Percentiles rank a stretch among this genome's conserved stretches.
phyloP scores from a whole-genome alignment of 345 rosid species.

The Gossypium raimondii region DNA sequence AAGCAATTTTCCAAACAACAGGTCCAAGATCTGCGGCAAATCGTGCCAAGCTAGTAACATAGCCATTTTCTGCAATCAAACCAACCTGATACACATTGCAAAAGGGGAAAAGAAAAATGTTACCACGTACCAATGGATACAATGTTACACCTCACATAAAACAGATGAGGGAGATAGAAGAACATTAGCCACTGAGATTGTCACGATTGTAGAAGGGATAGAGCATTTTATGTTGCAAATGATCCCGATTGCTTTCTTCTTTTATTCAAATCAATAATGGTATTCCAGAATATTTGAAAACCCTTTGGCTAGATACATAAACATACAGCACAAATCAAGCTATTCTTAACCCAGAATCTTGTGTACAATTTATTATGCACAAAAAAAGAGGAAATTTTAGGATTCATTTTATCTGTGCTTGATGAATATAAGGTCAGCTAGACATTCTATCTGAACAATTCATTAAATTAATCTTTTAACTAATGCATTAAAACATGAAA shows the following conservation, averaged over 20 bases:
- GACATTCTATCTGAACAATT: neutral
- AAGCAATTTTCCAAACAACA: constrained; percentile 65
- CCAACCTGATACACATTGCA: constrained; percentile 58
- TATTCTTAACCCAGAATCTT: neutral
- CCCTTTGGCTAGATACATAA: neutral
- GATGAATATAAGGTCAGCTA: neutral
- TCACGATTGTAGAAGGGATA: neutral
- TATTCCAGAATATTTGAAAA: neutral
- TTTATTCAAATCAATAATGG: neutral
- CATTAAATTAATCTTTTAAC: constrained; percentile 1
- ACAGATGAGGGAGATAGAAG: neutral
- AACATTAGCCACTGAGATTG: neutral
- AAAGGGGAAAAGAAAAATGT: neutral
- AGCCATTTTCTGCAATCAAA: constrained; percentile 61
- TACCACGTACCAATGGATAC: neutral
- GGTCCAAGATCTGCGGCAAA: constrained; percentile 88
- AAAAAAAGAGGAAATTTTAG: neutral
- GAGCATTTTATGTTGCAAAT: neutral
- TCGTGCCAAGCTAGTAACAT: constrained; percentile 81
- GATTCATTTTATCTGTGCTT: neutral
- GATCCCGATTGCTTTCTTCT: neutral
- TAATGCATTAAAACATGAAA: constrained; percentile 1
- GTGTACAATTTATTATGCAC: neutral
- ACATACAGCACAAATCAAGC: neutral
- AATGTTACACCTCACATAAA: too few relatives aligned